A percentile compares a stretch with the other conserved stretches of the same genome.
These are phyloP conservation scores for Curvularia hawaiiensis DNA, from an alignment of 2,329 filamentous ascomycete genomes.

Conservation along the genomic window DNA sequence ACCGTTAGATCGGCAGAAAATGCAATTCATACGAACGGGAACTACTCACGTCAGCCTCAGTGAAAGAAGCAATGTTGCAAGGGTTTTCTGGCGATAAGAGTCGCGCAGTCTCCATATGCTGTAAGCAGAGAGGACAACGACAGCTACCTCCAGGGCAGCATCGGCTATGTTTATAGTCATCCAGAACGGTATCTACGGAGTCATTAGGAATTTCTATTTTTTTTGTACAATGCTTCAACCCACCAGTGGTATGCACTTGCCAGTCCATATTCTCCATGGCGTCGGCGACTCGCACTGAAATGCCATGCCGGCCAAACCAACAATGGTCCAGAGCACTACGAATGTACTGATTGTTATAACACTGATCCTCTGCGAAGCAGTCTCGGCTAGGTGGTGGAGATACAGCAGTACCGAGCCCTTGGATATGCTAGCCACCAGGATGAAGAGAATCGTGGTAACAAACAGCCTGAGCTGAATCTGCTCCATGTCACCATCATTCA, in stretches of 20 bases:
- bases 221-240: background rate
- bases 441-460: conserved; percentile 30
- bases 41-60: conserved; percentile 29
- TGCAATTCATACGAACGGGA: background rate
- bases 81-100: conserved; percentile 20
- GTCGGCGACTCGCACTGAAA: conserved; percentile 35
- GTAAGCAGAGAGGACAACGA: conserved; percentile 24
- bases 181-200: conserved; percentile 26
- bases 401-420: conserved; percentile 33
- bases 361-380: conserved; percentile 17
- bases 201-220: background rate
- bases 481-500: conserved; percentile 10
- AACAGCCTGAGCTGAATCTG: conserved; percentile 29
- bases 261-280: conserved; percentile 31
- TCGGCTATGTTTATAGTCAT: conserved; percentile 25
- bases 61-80: conserved; percentile 25
- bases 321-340: conserved; percentile 27
- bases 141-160: conserved; percentile 22
- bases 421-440: conserved; percentile 28
- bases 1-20: background rate
- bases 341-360: conserved; percentile 19
- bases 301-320: conserved; percentile 21
- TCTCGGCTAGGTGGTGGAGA: conserved; percentile 25
- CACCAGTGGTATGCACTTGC: conserved; percentile 33
- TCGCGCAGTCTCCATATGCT: conserved; percentile 27